phyloP scores from a whole-genome alignment of 805 yeast species.

The Starmerella riodocensis region DNA sequence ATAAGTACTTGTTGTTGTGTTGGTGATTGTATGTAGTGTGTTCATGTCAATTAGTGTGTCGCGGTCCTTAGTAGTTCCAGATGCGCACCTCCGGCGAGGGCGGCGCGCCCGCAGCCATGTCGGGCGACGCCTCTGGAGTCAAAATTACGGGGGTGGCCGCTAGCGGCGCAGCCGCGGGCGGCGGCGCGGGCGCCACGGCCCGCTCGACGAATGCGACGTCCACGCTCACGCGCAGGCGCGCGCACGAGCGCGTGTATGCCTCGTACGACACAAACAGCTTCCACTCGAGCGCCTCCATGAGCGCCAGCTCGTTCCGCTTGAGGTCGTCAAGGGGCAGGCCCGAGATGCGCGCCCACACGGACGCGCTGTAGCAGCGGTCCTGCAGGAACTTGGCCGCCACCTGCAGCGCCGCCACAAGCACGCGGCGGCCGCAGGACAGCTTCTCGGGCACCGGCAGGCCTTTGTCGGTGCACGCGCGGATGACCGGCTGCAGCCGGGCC shows the following conservation, averaged over 20 bases:
- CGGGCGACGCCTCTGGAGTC: too few species aligned
- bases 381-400: slow-evolving; percentile 60
- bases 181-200: not conserved
- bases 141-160: not conserved
- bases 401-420: slow-evolving; percentile 54
- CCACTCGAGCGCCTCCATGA: slow-evolving; percentile 45
- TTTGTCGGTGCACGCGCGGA: slow-evolving; percentile 2
- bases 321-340: slow-evolving; percentile 46
- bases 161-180: not conserved
- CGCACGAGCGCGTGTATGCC: slow-evolving; percentile 14
- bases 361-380: slow-evolving; percentile 56
- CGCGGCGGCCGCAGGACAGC: slow-evolving; percentile 46
- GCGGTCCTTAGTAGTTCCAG: too few species aligned
- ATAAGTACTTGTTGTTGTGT: too few species aligned
- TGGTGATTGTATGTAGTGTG: too few species aligned
- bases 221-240: slow-evolving; percentile 9
- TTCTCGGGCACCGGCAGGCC: slow-evolving; percentile 5
- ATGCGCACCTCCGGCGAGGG: too few species aligned
- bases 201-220: slow-evolving; percentile 4
- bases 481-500: slow-evolving; percentile 32
- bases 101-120: too few species aligned
- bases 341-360: slow-evolving; percentile 62
- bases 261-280: slow-evolving; percentile 38
- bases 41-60: too few species aligned
- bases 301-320: slow-evolving; percentile 38